These are phyloP conservation scores for Gamarada debralockiae DNA, from an alignment of 495 filamentous ascomycete genomes.

Conservation along the genomic window DNA sequence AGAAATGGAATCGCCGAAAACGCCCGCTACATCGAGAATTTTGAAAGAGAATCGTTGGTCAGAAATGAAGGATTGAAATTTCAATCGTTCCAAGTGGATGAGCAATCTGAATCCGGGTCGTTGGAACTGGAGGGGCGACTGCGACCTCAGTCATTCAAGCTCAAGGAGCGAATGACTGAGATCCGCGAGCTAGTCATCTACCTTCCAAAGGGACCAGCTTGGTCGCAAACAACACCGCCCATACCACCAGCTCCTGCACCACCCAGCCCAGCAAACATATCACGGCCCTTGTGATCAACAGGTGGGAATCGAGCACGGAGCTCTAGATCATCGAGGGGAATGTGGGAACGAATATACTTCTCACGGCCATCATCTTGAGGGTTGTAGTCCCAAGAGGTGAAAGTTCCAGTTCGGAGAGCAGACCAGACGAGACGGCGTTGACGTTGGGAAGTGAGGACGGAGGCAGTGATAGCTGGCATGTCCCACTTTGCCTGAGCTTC, in stretches of 20 bases:
- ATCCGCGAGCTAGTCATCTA: no score
- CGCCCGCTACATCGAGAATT: no score
- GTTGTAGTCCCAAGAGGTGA: slow-evolving; percentile 74
- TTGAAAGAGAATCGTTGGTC: no score
- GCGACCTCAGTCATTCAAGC: no score
- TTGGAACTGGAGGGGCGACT: no score
- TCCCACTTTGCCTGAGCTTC: slow-evolving; percentile 72
- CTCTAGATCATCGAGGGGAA: slow-evolving; percentile 67
- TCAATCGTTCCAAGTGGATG: no score
- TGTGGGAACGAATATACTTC: slow-evolving; percentile 68
- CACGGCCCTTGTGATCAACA: slow-evolving; percentile 55
- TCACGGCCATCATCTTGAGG: slow-evolving; percentile 65
- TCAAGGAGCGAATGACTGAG: no score
- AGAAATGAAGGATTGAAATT: no score
- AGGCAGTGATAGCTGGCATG: slow-evolving; percentile 61
- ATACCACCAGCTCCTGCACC: slow-evolving; percentile 21
- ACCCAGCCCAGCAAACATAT: slow-evolving; percentile 23
- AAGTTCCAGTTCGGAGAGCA: slow-evolving; percentile 66
- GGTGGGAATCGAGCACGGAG: slow-evolving; percentile 59
- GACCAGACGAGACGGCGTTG: slow-evolving; percentile 67
- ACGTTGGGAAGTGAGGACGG: slow-evolving; percentile 69
- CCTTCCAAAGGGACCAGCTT: no score
- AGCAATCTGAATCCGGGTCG: no score
- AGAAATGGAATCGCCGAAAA: no score
- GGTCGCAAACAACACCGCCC: slow-evolving; percentile 31